Evolutionary conservation across 768 basidiomycete species (phyloP), one percentile per base, ranked within the genome.

Genomic region (Russula sp.): DNA sequence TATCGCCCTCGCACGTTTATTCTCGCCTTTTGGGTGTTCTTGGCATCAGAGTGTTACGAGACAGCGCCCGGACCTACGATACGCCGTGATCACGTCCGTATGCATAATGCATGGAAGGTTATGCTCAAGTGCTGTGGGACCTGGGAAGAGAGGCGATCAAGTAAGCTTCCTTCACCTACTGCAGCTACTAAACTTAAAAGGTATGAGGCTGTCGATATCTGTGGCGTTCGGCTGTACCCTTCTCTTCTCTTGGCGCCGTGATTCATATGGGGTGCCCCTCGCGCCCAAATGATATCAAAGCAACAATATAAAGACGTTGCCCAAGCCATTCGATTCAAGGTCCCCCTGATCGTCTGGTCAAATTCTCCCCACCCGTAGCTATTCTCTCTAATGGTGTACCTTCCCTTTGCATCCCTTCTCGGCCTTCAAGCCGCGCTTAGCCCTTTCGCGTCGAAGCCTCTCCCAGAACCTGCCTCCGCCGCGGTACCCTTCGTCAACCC

Each of bases 401-500:
- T 63, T 27, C 62, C 62, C 13, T 58, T 63, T 22, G 27, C 37
- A 9, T 57, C 56, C 8, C 16, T 63, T 22, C 20, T 63, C 13
- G 44, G 62, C 35, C 6, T 63, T 18, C 62, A 57, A 31, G 62
- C 62, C n/a, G 44, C 44, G 42, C 6, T 63, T 16, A 37, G 18
- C 20, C 32, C 62, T 2, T 42, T 58, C 35, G 18, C 20, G 2
- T 9, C 31, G 44, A 35, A 50, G 20, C 47, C 31, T 5, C 37
- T 11, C 8, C 13, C 47, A 0, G 54, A 34, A 42, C 49, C 47
- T 20, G 13, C n/a, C 14, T 45, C 48, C 27, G 32, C 49, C 40
- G 14, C 34, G 7, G 35, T 48, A 16, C 13, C 39, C 14, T 63
- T 47, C 13, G 7, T 53, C n/a, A 39, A 63, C 35, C 62, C 62